A percentile compares a stretch with the other conserved stretches of the same genome.
Evolutionary conservation across 2,329 filamentous ascomycete species (phyloP).

Genomic region (Dryadomyces sulphureus): DNA sequence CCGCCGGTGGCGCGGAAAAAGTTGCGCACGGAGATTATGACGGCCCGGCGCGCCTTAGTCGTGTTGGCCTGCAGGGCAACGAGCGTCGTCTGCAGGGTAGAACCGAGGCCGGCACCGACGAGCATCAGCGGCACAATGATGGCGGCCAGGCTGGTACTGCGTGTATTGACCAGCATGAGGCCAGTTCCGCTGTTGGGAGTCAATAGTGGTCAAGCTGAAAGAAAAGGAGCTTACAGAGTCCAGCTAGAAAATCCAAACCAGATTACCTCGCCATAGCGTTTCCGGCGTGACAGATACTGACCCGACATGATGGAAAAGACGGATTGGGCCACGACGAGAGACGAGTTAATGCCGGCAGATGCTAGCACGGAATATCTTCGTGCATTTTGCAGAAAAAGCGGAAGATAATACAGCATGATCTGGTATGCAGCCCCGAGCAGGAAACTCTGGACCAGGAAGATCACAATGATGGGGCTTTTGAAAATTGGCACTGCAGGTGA

Average conservation of each 20-base stretch:
- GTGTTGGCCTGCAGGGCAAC: conserved; percentile 23
- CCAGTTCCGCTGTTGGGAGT: too few relatives aligned
- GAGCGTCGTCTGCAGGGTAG: conserved; percentile 22
- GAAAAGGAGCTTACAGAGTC: conserved; percentile 10
- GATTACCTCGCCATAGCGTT: conserved; percentile 16
- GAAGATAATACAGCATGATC: conserved; percentile 10
- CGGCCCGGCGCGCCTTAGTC: conserved; percentile 20
- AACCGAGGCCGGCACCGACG: conserved; percentile 20
- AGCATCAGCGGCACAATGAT: conserved; percentile 18
- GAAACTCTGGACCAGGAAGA: conserved; percentile 8
- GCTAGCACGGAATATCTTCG: conserved; percentile 12
- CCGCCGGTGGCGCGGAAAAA: conserved; percentile 23
- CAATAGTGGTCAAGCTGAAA: too few relatives aligned
- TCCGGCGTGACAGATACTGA: conserved; percentile 15
- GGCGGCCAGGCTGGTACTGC: conserved; percentile 13
- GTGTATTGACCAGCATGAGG: conserved; percentile 14
- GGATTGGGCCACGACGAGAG: conserved; percentile 16
- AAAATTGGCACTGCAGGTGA: conserved; percentile 8
- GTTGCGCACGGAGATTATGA: conserved; percentile 23
- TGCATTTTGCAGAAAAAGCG: conserved; percentile 17
- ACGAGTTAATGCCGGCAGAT: conserved; percentile 16
- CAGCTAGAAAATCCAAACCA: conserved; percentile 19
- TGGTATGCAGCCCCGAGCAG: conserved; percentile 10
- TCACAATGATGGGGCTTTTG: conserved; percentile 4
- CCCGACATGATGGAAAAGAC: conserved; percentile 16